Percentiles rank a stretch among this genome's conserved stretches.
Conservation (phyloP, 192 early-diverging fungal genomes). For the Diversispora epigaea region DNA sequence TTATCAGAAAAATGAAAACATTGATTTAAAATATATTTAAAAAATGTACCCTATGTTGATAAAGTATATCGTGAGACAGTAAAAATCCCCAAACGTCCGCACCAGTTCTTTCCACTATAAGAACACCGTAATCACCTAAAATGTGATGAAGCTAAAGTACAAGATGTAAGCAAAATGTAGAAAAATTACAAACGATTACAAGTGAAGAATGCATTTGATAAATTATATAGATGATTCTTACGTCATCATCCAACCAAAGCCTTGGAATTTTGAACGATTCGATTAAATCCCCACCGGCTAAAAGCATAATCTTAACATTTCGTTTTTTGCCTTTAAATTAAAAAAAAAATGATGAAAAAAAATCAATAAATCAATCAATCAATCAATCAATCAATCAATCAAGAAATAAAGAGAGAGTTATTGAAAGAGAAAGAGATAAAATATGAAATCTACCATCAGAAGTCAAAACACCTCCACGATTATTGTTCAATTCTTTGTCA, state of each 20-base stretch:
- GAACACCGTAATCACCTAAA: constrained; percentile 85
- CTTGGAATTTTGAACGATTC: constrained; percentile 90
- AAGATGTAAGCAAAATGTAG: too few relatives aligned
- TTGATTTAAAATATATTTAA: background rate
- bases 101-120: constrained; percentile 94
- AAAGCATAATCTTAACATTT: constrained; percentile 81
- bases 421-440: background rate
- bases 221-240: constrained; percentile 56
- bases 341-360: background rate
- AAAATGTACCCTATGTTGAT: constrained; percentile 71
- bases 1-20: background rate
- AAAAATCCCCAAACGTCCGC: constrained; percentile 92
- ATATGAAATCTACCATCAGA: constrained; percentile 51
- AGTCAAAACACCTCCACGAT: constrained; percentile 63
- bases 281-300: constrained; percentile 96
- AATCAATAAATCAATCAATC: background rate
- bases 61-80: constrained; percentile 85
- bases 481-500: constrained; percentile 80
- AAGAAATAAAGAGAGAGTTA: background rate
- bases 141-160: constrained; percentile 77
- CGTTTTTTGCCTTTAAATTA: constrained; percentile 48
- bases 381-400: background rate
- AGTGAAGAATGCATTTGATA: background rate
- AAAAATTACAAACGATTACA: background rate
- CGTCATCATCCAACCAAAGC: constrained; percentile 86